These are phyloP conservation scores for Leccinum incarnatum DNA, from an alignment of 768 basidiomycete species.

Conservation along the genomic window DNA sequence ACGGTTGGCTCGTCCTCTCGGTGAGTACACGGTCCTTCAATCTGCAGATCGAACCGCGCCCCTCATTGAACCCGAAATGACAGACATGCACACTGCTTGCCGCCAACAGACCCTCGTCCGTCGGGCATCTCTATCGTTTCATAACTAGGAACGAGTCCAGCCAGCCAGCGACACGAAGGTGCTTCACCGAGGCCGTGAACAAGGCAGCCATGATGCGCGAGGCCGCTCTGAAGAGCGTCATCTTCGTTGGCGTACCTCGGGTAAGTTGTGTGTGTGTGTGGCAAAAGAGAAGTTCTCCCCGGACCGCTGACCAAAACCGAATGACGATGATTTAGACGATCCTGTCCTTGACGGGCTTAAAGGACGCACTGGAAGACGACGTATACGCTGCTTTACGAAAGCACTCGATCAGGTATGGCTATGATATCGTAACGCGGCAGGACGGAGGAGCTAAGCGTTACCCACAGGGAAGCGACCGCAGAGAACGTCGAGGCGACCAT, in stretches of 20 bases:
- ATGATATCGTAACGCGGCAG: background rate
- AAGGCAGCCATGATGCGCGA: slow-evolving; percentile 87
- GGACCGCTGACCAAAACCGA: slow-evolving; percentile 6
- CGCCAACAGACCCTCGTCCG: slow-evolving; percentile 72
- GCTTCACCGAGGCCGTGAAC: slow-evolving; percentile 56
- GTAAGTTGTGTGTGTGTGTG: slow-evolving; percentile 40
- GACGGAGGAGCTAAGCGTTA: slow-evolving; percentile 23
- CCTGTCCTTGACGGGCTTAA: slow-evolving; percentile 72
- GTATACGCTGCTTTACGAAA: slow-evolving; percentile 71
- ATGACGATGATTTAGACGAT: slow-evolving; percentile 57
- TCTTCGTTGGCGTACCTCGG: slow-evolving; percentile 85
- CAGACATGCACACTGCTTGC: slow-evolving; percentile 85
- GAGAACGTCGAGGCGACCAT: slow-evolving; percentile 68
- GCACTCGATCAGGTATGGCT: slow-evolving; percentile 55
- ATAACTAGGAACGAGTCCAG: slow-evolving; percentile 50
- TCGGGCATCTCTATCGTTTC: slow-evolving; percentile 81
- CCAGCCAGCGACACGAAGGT: slow-evolving; percentile 40
- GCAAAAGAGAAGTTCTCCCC: slow-evolving; percentile 1
- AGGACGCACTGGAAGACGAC: slow-evolving; percentile 76
- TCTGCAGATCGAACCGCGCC: slow-evolving; percentile 11
- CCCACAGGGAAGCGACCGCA: slow-evolving; percentile 51
- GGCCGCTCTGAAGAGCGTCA: slow-evolving; percentile 83
- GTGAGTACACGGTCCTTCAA: slow-evolving; percentile 39
- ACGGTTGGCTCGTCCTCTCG: slow-evolving; percentile 78
- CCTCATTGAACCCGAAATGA: slow-evolving; percentile 32